Base-by-base conservation (phyloP, 2,329 filamentous ascomycete genomes). In the Plectosphaerella plurivora region DNA sequence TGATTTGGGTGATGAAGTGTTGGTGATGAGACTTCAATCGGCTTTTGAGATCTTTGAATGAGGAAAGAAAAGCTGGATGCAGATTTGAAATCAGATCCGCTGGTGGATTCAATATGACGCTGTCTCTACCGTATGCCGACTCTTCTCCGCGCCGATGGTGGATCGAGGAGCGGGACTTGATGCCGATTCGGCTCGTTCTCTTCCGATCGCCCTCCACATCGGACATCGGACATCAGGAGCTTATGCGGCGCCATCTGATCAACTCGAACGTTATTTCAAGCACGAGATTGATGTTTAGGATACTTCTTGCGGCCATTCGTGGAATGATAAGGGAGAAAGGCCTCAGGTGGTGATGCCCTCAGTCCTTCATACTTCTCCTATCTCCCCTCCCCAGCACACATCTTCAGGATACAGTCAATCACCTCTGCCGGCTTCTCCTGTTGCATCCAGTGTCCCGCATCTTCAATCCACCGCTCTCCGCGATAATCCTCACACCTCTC, bases 371-470 rank as follows among this genome's bases (percentile, higher is more conserved):
- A n/a, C 15, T 8, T 3, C 16, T 8, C 11, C 37, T 41, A 41
- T 14, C 16, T 41, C n/a, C 16, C 41, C 10, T 20, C 16, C 41
- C 4, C 41, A 12, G 16, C 41, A 11, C 10, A 44, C 16, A 51
- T 15, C 4, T 35, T 18, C 4, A 54, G 11, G 8, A 55, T 54
- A 22, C 41, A 46, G 2, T 22, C 18, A 4, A 24, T 45, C 5
- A 46, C 28, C 28, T 45, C 16, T 6, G 79, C 75, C 1, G 83
- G 78, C 62, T 82, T 73, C 63, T 88, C 84, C 65, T 88, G 83
- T 61, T 86, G 84, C 36, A 86, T 78, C 86, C 86, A 89, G 69
- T 89, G 86, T 0, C 86, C 86, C 5, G 83, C 84, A 1, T 76
- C 75, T 15, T 84, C 75, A 12, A 88, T 69, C 16, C 84, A 67